These are phyloP conservation scores for Dendrobium catenatum DNA, from an alignment of 106 monocot species.

Conservation along the genomic window DNA sequence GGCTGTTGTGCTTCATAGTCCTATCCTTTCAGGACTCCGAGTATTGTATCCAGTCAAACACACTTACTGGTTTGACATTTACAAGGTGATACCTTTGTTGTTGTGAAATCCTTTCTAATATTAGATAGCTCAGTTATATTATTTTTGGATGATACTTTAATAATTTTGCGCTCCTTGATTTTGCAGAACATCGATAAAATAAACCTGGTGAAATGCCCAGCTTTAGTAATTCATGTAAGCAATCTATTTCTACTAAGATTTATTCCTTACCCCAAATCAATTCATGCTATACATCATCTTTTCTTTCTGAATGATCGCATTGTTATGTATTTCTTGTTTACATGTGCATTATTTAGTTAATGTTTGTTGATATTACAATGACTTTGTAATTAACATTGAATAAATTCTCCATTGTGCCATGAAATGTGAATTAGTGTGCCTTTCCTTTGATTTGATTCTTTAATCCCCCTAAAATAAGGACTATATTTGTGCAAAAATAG, in stretches of 20 bases:
- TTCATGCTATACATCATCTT: constrained; percentile 3
- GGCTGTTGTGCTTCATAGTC: constrained; percentile 74
- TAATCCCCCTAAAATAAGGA: no score
- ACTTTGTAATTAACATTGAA: background rate
- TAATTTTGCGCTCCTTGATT: background rate
- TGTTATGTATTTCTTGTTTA: background rate
- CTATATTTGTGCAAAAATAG: no score
- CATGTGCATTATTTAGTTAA: background rate
- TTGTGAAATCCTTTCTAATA: background rate
- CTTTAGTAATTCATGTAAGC: constrained; percentile 76
- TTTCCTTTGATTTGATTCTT: background rate
- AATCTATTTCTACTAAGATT: background rate
- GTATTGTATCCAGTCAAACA: constrained; percentile 70
- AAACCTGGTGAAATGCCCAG: constrained; percentile 56
- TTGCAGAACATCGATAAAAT: constrained; percentile 84
- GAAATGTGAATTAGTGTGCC: background rate
- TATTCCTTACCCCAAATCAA: background rate
- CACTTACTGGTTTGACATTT: constrained; percentile 85
- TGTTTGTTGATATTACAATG: background rate
- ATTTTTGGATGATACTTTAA: background rate
- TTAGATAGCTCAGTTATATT: background rate
- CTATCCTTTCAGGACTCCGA: constrained; percentile 71
- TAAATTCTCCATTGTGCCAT: background rate
- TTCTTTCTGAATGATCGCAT: background rate
- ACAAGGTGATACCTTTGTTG: constrained; percentile 41